phyloP scores from a whole-genome alignment of 441 rosid genomes.

The Euphorbia schlechtendalii region DNA sequence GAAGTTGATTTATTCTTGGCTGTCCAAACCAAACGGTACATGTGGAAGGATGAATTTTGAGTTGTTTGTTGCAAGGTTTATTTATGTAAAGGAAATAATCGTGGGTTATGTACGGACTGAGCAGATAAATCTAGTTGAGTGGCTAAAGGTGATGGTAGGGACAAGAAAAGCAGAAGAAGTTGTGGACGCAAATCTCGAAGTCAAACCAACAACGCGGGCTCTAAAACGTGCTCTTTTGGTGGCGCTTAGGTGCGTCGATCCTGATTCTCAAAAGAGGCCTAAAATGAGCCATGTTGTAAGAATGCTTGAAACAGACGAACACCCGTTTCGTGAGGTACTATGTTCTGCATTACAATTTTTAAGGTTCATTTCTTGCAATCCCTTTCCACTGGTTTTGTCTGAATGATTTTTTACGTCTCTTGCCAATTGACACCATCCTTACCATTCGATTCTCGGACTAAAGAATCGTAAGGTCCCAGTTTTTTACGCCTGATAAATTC shows the following conservation, averaged over 20 bases:
- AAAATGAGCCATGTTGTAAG: constrained; percentile 85
- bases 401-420: not conserved
- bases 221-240: constrained; percentile 77
- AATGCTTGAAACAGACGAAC: constrained; percentile 90
- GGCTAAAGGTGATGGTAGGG: constrained; percentile 97
- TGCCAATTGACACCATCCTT: not conserved
- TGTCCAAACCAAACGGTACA: no score
- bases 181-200: constrained; percentile 66
- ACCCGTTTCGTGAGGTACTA: constrained; percentile 59
- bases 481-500: no score
- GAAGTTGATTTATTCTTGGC: not conserved
- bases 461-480: no score
- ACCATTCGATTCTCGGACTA: not conserved
- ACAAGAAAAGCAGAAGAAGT: constrained; percentile 89
- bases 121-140: constrained; percentile 92
- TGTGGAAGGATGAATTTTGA: not conserved
- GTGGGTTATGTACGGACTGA: constrained; percentile 1
- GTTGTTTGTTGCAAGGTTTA: not conserved
- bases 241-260: constrained; percentile 86
- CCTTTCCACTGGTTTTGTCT: not conserved
- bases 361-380: not conserved
- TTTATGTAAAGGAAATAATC: not conserved
- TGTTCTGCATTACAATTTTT: not conserved
- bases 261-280: constrained; percentile 75
- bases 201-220: constrained; percentile 60